phyloP scores from a whole-genome alignment of 2,329 filamentous ascomycete genomes.

The Pleomassaria siparia region DNA sequence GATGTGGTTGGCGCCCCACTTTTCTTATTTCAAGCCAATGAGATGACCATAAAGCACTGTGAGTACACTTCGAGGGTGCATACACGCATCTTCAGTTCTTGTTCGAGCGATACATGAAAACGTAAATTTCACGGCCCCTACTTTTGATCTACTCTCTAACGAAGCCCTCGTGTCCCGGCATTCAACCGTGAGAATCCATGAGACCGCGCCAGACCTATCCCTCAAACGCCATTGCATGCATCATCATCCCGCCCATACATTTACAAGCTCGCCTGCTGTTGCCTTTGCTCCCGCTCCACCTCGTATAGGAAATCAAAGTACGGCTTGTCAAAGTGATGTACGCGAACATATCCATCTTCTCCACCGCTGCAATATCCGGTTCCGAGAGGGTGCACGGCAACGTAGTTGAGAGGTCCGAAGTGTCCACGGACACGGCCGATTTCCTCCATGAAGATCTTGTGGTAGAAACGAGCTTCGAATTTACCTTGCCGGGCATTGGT shows the following conservation, averaged over 20 bases:
- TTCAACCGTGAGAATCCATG: slow-evolving; percentile 2
- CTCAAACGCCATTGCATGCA: slow-evolving; percentile 40
- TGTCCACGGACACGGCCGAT: slow-evolving; percentile 95
- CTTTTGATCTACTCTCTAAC: not conserved
- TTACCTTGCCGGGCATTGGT: slow-evolving; percentile 94
- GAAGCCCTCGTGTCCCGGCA: not conserved
- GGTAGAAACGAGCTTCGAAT: slow-evolving; percentile 99
- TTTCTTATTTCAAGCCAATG: not conserved
- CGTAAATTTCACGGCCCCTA: not conserved
- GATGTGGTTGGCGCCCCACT: not conserved
- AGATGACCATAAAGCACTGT: not conserved
- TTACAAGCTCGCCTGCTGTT: slow-evolving; percentile 44
- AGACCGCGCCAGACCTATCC: slow-evolving; percentile 3
- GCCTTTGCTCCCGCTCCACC: slow-evolving; percentile 77
- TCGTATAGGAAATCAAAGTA: slow-evolving; percentile 99
- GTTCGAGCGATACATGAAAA: not conserved
- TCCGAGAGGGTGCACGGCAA: slow-evolving; percentile 88
- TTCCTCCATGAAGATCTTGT: slow-evolving; percentile 99
- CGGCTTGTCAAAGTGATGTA: slow-evolving; percentile 97
- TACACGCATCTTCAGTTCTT: not conserved
- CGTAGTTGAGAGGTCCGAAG: slow-evolving; percentile 95
- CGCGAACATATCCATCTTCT: slow-evolving; percentile 97
- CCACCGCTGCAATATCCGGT: slow-evolving; percentile 92
- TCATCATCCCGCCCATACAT: slow-evolving; percentile 21
- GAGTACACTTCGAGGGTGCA: too few species aligned